Evolutionary conservation across 768 basidiomycete genomes (phyloP), one percentile per base, ranked within the genome.

Genomic region (Paxillus ammoniavirescens): DNA sequence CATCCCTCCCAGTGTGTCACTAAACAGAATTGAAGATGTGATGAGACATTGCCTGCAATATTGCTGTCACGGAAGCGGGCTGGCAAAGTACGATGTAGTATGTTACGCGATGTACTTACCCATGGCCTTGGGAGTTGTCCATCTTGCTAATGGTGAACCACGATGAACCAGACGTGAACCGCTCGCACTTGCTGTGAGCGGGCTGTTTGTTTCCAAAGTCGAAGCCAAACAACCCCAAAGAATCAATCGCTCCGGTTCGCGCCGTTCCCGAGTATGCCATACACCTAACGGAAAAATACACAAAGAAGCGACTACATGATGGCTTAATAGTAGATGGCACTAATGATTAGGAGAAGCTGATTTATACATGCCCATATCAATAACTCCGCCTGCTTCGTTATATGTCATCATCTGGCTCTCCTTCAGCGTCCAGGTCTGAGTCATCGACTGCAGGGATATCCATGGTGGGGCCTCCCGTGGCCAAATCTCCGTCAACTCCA

Each of bases 1-100:
- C 81, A 85, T 84, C 58, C 70, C 72, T 56, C 26, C 26, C 26
- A 26, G 26, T 4, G 77, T 70, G 66, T 84, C 83, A 71, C 82
- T 84, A 66, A 37, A 67, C 55, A 62, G 64, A 68, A 40, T 31
- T 30, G 40, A 57, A 50, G 54, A 56, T 52, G 41, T 18, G 30
- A 36, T 59, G 48, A 57, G 57, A 54, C 54, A 61, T 65, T 31
- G 52, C 38, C 49, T 12, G 33, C 48, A 31, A 21, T 31, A 37
- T 21, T 28, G 52, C 51, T 33, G 54, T 31, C 37, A 40, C 10
- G 31, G 33, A 17, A 21, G 50, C 17, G 50, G 21, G 18, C 36
- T 35, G 38, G 47, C 46, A 42, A 43, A 37, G 13, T 18, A 23
- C 28, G 40, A 33, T n/a, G 30, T 26, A 6, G 26, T 26, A 26